These are phyloP conservation scores for Ligustrum vulgare DNA, from an alignment of 257 asterid genomes.

Conservation along the genomic window DNA sequence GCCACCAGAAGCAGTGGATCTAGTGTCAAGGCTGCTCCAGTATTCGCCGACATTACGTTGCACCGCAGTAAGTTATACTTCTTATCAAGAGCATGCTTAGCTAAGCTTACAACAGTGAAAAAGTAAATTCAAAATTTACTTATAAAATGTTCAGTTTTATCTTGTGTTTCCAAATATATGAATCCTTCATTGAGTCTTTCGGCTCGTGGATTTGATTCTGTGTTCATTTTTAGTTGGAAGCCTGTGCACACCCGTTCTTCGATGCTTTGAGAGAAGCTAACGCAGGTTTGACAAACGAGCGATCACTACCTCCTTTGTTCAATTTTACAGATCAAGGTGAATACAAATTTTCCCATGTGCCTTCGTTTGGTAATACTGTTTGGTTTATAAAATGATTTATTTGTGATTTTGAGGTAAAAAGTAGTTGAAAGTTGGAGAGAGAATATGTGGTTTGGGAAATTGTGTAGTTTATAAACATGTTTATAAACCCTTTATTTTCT, in stretches of 20 bases:
- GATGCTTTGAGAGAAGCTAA: conserved; percentile 66
- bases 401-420: too few relatives aligned
- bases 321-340: conserved; percentile 78
- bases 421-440: too few relatives aligned
- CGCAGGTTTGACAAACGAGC: conserved; percentile 69
- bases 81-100: not conserved
- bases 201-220: conserved; percentile 7
- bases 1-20: conserved; percentile 82
- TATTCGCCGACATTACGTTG: conserved; percentile 85
- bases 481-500: too few relatives aligned
- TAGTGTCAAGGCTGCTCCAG: conserved; percentile 85
- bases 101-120: not conserved
- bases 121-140: too few relatives aligned
- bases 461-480: too few relatives aligned
- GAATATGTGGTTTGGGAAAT: too few relatives aligned
- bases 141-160: too few relatives aligned
- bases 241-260: conserved; percentile 90
- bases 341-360: not conserved
- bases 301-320: conserved; percentile 74
- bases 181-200: not conserved
- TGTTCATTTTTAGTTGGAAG: conserved; percentile 65
- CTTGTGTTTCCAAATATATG: too few relatives aligned
- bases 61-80: conserved; percentile 71
- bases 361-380: too few relatives aligned
- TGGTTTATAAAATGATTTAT: too few relatives aligned